Percentiles rank a stretch among this genome's conserved stretches.
Conservation (phyloP, 257 asterid genomes). For the Dorcoceras hygrometricum region DNA sequence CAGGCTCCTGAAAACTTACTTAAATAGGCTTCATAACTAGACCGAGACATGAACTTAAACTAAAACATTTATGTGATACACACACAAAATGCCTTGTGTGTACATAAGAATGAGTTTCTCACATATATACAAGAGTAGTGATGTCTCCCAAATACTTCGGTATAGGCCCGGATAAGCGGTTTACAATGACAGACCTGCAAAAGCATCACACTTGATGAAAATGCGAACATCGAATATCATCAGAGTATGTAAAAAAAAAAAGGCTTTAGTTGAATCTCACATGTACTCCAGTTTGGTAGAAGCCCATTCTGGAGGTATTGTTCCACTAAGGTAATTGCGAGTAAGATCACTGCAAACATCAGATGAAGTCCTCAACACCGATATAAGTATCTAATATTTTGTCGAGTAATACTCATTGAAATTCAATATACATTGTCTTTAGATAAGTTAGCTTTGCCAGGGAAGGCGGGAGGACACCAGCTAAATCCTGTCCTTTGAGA, state of each 20-base stretch:
- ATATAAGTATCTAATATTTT: neutral
- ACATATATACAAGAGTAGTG: constrained; percentile 39
- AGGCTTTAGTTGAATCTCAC: constrained; percentile 37
- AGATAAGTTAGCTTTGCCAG: constrained; percentile 48
- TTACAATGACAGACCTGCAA: constrained; percentile 40
- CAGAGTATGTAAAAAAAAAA: constrained; percentile 7
- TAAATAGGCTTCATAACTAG: constrained; percentile 19
- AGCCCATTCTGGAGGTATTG: constrained; percentile 65
- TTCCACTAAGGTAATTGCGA: constrained; percentile 57
- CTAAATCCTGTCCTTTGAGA: constrained; percentile 52
- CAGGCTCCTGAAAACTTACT: constrained; percentile 51
- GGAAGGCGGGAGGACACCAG: constrained; percentile 61
- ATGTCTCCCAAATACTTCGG: constrained; percentile 57
- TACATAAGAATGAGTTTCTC: constrained; percentile 17
- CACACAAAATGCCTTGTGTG: neutral
- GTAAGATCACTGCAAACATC: constrained; percentile 43
- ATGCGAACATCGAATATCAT: neutral
- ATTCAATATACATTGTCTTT: constrained; percentile 38
- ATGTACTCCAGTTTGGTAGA: constrained; percentile 36
- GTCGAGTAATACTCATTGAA: neutral
- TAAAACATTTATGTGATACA: neutral
- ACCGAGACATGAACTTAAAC: neutral
- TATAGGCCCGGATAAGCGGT: constrained; percentile 61
- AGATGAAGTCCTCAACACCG: constrained; percentile 8
- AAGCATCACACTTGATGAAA: constrained; percentile 7